Base-by-base conservation (phyloP, 176 grass and related monocot genomes). In the Poa pratensis region DNA sequence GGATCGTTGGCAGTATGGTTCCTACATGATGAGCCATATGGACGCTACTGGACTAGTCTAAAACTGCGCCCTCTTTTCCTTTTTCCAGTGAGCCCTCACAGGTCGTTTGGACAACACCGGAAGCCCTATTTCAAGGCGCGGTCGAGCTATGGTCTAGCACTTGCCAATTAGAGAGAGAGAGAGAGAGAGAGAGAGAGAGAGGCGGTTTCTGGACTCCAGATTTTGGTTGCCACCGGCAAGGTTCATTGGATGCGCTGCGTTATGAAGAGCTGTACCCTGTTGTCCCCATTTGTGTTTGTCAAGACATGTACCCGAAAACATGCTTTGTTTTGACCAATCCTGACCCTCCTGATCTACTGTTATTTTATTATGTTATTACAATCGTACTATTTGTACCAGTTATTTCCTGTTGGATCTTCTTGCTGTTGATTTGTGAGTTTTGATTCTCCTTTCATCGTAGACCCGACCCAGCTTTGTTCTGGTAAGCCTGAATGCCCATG, bases 61-160 rank as follows among this genome's bases (percentile, higher is more conserved):
- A 82, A 27, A 39, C 17, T 18, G 0, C 0, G 17, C 35, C 54
- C 0, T 70, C 0, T 57, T 79, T 76, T 55, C 4, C 23, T 71
- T 73, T 34, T 53, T 87, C 10, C 85, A 91, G 89, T 91, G 89
- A 91, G 27, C 30, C 69, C 13, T 75, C 1, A 69, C 68, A n/a
- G 58, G 89, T 68, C 19, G 22, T 51, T 8, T 2, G 62, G 59
- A 5, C 34, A 14, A 14, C 16, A 90, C 19, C 64, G 69, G 51
- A 76, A 87, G 39, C 50, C 52, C 8, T 10, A 61, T 84, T 83
- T 52, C 15, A 23, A 84, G 76, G 42, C 53, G 30, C 71, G 62
- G 69, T 42, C 68, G 61, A 84, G 32, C 48, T 84, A 73, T 83
- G 73, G 62, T 84, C 62, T 73, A 54, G 78, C 79, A 76, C 63